Evolutionary conservation across 306 rosid genomes (phyloP).

Genomic region (Cyamopsis tetragonoloba): DNA sequence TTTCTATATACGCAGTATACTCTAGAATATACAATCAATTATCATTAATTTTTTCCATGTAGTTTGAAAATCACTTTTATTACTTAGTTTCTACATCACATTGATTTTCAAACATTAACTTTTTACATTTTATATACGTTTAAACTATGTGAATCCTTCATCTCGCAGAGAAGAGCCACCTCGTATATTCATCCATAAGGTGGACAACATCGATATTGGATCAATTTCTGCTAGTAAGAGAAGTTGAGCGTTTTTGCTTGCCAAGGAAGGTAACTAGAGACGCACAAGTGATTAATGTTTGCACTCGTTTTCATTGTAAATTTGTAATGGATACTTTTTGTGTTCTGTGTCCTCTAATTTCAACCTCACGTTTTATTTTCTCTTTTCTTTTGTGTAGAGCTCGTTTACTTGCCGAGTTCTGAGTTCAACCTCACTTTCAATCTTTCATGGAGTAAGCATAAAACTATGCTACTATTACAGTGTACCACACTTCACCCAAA

Average conservation of each 20-base stretch:
- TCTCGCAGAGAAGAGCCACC: conserved; percentile 59
- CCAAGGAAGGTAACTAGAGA: conserved; percentile 33
- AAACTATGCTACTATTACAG: background rate
- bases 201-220: conserved; percentile 27
- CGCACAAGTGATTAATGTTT: background rate
- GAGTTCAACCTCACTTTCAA: no score
- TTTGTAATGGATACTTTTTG: background rate
- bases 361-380: no score
- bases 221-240: conserved; percentile 35
- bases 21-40: background rate
- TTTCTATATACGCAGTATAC: background rate
- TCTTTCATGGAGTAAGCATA: background rate
- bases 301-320: background rate
- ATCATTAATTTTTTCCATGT: background rate
- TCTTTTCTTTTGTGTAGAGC: no score
- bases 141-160: background rate
- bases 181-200: conserved; percentile 54
- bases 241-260: conserved; percentile 27
- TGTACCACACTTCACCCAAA: background rate
- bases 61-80: no score
- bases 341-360: background rate
- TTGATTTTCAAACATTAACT: conserved; percentile 8
- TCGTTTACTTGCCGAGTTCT: no score
- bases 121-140: background rate
- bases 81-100: background rate